Base-by-base conservation (phyloP, 768 basidiomycete species). In the Leccinum subgranulosum region DNA sequence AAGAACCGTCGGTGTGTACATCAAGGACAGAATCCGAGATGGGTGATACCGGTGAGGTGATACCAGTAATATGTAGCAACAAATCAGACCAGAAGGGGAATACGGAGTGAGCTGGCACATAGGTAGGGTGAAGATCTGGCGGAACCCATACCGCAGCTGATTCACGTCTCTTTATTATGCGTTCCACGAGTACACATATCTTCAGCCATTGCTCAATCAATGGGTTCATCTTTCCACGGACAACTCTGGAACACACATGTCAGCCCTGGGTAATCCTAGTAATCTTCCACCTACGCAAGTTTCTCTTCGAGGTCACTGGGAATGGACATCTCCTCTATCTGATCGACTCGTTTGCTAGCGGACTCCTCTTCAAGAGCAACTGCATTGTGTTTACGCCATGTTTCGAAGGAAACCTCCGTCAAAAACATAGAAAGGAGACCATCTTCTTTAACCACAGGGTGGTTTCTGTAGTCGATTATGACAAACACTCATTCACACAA, bases 241-340 rank as follows among this genome's bases (percentile, higher is more conserved):
- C 82, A 43, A 83, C 76, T 33, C 92, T 94, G 68, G 33, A 33
- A 52, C n/a, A 33, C 25, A 41, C n/a, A 39, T 47, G 39, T 57
- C 49, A 61, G 34, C 27, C 36, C 48, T 43, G n/a, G 23, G 51
- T 28, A 50, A 47, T 10, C 50, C 33, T 17, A 8, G 29, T 47
- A 29, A 55, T 31, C 48, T 53, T 48, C 11, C 34, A 59, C 82
- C 57, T 75, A 90, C 88, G 81, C 79, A 55, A 98, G 83, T 69
- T 95, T 96, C 50, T 94, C 90, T 59, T 94, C 92, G 8, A 98
- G 78, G 73, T 98, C 94, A 58, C 89, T 86, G 3, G 96, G 96
- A 53, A 98, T 93, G 11, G 84, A 78, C 90, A 95, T 93, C 73
- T 97, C 93, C 67, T 96, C 92, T 15, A 87, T 76, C 49, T 82